Conservation (phyloP, 495 filamentous ascomycete genomes). For the Penicillium coffeae region DNA sequence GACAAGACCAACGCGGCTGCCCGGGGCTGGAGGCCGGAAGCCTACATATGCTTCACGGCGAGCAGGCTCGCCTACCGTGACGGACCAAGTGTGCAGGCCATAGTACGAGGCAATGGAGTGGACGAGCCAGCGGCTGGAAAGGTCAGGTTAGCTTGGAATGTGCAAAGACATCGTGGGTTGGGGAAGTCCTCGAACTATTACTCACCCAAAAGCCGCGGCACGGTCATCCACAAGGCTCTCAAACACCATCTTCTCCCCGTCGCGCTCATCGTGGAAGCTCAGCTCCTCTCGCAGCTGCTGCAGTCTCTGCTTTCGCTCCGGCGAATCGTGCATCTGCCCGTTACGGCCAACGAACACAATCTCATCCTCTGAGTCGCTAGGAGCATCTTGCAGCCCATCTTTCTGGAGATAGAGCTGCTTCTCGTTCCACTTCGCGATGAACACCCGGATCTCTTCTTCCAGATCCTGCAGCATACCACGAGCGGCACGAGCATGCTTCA, state of each 20-base stretch:
- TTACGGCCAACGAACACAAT: slow-evolving; percentile 88
- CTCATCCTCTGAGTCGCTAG: slow-evolving; percentile 74
- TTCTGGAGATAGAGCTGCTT: slow-evolving; percentile 34
- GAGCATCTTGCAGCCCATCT: slow-evolving; percentile 47
- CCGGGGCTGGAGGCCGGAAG: slow-evolving; percentile 43
- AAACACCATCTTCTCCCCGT: slow-evolving; percentile 72
- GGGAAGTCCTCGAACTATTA: too few relatives aligned
- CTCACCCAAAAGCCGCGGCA: slow-evolving; percentile 78
- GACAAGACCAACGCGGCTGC: slow-evolving; percentile 25
- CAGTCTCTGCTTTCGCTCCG: slow-evolving; percentile 30
- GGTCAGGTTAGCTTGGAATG: too few relatives aligned
- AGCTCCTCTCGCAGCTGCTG: slow-evolving; percentile 37
- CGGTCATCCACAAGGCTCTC: slow-evolving; percentile 70
- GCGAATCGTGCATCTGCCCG: slow-evolving; percentile 65
- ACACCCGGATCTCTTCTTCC: slow-evolving; percentile 58
- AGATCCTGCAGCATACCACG: slow-evolving; percentile 61
- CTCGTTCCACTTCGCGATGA: slow-evolving; percentile 58
- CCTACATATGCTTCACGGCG: slow-evolving; percentile 89
- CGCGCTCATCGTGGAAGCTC: slow-evolving; percentile 41
- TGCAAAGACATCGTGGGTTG: too few relatives aligned
- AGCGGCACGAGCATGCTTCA: slow-evolving; percentile 69
- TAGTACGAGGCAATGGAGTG: slow-evolving; percentile 93
- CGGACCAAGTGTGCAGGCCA: slow-evolving; percentile 78
- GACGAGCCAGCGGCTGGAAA: slow-evolving; percentile 78
- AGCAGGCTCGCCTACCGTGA: slow-evolving; percentile 70